These are phyloP conservation scores for Rubia balearica DNA, from an alignment of 305 asterid genomes.

Conservation along the genomic window DNA sequence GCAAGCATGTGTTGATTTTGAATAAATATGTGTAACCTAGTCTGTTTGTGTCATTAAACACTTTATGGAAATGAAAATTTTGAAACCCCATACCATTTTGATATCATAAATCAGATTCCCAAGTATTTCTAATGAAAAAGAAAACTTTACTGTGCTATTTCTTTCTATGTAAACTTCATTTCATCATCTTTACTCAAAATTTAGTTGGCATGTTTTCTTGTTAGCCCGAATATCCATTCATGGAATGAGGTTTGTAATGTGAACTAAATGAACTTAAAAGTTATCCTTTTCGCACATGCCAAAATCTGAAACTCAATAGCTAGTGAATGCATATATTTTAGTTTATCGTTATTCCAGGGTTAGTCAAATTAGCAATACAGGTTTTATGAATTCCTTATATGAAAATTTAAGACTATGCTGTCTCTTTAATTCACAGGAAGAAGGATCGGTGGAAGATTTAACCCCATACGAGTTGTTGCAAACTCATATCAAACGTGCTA, in stretches of 20 bases:
- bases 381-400: not conserved
- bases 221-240: not conserved
- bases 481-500: conserved; percentile 78
- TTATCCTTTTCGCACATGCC: not conserved
- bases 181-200: not conserved
- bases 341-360: not conserved
- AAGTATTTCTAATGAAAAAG: not conserved
- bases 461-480: conserved; percentile 67
- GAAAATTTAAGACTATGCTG: conserved; percentile 2
- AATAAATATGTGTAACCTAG: not conserved
- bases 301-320: not conserved
- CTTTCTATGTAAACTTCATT: not conserved
- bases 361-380: not conserved
- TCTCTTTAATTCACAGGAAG: conserved; percentile 43
- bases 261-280: not conserved
- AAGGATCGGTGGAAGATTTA: conserved; percentile 48
- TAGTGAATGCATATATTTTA: not conserved
- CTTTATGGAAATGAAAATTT: not conserved
- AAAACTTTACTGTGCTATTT: not conserved
- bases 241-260: not conserved
- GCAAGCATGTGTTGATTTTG: not conserved
- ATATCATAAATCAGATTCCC: too few relatives aligned
- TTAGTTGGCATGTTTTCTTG: not conserved
- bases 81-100: not conserved
- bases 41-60: not conserved